phyloP scores from a whole-genome alignment of 1,284 basidiomycete species.

The Microbotryomycetes sp. region DNA sequence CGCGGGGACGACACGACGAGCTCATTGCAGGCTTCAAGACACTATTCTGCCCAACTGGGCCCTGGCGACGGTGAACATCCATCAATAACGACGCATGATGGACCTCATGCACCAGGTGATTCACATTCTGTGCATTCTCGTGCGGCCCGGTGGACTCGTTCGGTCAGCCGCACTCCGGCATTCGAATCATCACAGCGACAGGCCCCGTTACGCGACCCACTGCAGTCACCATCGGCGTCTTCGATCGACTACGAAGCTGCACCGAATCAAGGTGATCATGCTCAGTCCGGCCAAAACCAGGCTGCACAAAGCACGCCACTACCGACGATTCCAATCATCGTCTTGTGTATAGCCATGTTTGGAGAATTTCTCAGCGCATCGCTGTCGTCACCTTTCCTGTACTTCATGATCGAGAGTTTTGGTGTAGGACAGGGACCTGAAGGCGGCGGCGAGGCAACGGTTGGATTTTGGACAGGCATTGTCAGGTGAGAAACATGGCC shows the following conservation, averaged over 20 bases:
- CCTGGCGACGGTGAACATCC: too few relatives aligned
- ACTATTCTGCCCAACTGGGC: too few relatives aligned
- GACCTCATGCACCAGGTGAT: too few relatives aligned
- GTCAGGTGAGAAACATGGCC: conserved; percentile 46
- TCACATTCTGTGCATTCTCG: too few relatives aligned
- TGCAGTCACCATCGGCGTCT: neutral
- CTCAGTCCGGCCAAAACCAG: conserved; percentile 3
- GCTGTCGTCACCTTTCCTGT: conserved; percentile 56
- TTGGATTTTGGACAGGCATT: conserved; percentile 78
- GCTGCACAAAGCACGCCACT: conserved; percentile 56
- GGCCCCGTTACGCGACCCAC: neutral
- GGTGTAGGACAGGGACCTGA: conserved; percentile 48
- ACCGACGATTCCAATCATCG: conserved; percentile 79
- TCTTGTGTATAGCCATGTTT: conserved; percentile 74
- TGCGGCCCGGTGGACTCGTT: neutral
- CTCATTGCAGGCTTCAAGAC: too few relatives aligned
- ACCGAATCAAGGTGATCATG: too few relatives aligned
- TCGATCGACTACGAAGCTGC: neutral
- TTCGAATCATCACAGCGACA: neutral
- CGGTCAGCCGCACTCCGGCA: neutral
- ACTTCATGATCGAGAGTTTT: conserved; percentile 76
- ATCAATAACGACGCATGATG: too few relatives aligned
- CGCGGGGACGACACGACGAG: too few relatives aligned
- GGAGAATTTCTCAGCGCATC: conserved; percentile 89
- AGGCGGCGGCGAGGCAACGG: conserved; percentile 58